phyloP scores from a whole-genome alignment of 2,329 filamentous ascomycete species.

The Verruconis gallopava region DNA sequence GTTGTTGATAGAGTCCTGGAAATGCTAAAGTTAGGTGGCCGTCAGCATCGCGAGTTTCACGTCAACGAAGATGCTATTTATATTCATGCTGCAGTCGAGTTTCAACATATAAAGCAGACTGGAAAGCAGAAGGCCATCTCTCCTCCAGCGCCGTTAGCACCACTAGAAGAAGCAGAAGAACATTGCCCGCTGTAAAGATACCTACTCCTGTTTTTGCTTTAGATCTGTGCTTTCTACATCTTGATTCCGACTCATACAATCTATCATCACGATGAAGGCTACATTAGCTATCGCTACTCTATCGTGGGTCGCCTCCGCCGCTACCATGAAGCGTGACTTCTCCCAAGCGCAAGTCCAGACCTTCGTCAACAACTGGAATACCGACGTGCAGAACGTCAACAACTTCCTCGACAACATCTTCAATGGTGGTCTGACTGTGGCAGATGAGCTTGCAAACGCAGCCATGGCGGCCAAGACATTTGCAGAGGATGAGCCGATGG shows the following conservation, averaged over 20 bases:
- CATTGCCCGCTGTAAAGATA: no score
- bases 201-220: background rate
- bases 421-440: slow-evolving; percentile 32
- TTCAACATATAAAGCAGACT: no score
- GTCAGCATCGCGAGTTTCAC: no score
- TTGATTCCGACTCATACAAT: no score
- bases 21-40: no score
- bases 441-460: slow-evolving; percentile 11
- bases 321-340: slow-evolving; percentile 2
- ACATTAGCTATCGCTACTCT: background rate
- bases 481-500: slow-evolving; percentile 15
- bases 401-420: slow-evolving; percentile 41
- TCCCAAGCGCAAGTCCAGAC: slow-evolving; percentile 7
- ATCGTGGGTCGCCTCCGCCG: background rate
- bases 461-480: slow-evolving; percentile 9
- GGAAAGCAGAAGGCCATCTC: no score
- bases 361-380: slow-evolving; percentile 16
- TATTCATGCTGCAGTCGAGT: no score
- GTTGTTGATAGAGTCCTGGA: no score
- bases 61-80: no score
- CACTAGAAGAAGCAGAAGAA: no score
- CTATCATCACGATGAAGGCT: no score
- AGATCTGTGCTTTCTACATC: background rate
- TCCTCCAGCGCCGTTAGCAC: no score
- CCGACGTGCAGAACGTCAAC: slow-evolving; percentile 40